phyloP scores from a whole-genome alignment of 1,284 basidiomycete genomes.

The Ceratobasidium sp. region DNA sequence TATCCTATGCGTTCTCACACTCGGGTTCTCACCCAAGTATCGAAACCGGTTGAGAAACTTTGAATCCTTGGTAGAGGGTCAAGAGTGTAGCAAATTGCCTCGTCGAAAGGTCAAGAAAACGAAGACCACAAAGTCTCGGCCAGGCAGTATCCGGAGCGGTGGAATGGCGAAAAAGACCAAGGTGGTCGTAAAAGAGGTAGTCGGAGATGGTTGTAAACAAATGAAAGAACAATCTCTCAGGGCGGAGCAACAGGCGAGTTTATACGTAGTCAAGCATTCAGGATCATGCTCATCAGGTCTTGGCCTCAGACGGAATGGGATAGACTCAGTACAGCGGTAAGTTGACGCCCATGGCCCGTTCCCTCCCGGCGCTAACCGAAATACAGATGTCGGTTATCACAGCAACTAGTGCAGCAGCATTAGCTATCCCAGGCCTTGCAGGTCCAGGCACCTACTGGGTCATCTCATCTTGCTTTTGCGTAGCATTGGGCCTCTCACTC shows the following conservation, averaged over 20 bases:
- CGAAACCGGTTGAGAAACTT: not conserved
- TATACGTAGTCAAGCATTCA: too few relatives aligned
- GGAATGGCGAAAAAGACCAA: not conserved
- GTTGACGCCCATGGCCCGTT: too few relatives aligned
- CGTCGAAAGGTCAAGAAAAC: not conserved
- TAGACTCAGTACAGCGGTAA: conserved; percentile 12
- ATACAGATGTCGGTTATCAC: conserved; percentile 15
- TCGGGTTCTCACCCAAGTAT: conserved; percentile 17
- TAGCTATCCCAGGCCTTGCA: conserved; percentile 11
- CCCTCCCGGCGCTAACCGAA: not conserved
- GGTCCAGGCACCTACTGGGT: conserved; percentile 12
- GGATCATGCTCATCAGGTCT: not conserved
- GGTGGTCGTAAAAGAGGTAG: not conserved
- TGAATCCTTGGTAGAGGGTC: not conserved
- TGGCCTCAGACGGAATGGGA: not conserved
- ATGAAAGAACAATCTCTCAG: not conserved
- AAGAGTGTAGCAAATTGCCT: not conserved
- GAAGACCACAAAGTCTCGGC: not conserved
- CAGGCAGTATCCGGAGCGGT: not conserved
- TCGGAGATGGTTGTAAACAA: not conserved
- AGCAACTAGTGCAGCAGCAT: conserved; percentile 6
- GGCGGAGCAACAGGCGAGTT: not conserved
- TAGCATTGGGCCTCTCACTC: conserved; percentile 1
- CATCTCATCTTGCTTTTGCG: conserved; percentile 6
- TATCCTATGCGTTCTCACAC: not conserved